Base-by-base conservation (phyloP, 2,329 filamentous ascomycete species). In the Fusarium proliferatum region DNA sequence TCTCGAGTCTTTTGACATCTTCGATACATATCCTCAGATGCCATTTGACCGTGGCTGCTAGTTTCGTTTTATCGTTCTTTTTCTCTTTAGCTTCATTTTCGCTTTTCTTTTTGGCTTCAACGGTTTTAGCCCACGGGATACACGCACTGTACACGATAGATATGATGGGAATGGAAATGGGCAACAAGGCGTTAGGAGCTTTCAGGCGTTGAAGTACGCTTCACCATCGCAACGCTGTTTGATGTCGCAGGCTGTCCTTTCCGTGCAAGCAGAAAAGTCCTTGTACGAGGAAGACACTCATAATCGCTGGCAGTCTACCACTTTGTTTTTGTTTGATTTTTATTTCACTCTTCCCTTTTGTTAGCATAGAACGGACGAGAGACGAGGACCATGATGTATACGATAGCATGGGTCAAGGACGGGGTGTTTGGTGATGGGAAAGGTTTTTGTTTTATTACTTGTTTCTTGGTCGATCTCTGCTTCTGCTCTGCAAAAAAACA, bases 321-420 rank as follows among this genome's bases (percentile, higher is more conserved):
- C 9, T 41, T n/a, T 30, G 28, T 39, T 58, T 60, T 23, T 46
- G 8, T n/a, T 62, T 36, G 45, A 19, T 49, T 16, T 41, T 39
- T 17, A 41, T 21, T 56, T 30, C 16, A 23, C 60, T 33, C n/a
- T 34, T 52, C 26, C 21, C 12, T 33, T 45, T 49, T 55, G 17
- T 55, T 58, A 33, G 39, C 46, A 75, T 63, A 73, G 58, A 74
- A 61, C n/a, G 49, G 55, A 61, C 13, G 60, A 62, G 55, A 45
- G 45, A 70, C 30, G 56, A 67, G 55, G n/a, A 45, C 72, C 72
- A 75, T 75, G 69, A 73, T 55, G 52, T 71, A 75, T 17, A 75
- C 72, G 72, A 75, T 75, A 58, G 41, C 72, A 75, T 75, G 69
- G 61, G 62, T 70, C 42, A 39, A 58, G 52, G 61, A 42, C 53